A percentile compares a stretch with the other conserved stretches of the same genome.
Conservation (phyloP, 1,284 basidiomycete species). For the Fistulinella cinereoalba region DNA sequence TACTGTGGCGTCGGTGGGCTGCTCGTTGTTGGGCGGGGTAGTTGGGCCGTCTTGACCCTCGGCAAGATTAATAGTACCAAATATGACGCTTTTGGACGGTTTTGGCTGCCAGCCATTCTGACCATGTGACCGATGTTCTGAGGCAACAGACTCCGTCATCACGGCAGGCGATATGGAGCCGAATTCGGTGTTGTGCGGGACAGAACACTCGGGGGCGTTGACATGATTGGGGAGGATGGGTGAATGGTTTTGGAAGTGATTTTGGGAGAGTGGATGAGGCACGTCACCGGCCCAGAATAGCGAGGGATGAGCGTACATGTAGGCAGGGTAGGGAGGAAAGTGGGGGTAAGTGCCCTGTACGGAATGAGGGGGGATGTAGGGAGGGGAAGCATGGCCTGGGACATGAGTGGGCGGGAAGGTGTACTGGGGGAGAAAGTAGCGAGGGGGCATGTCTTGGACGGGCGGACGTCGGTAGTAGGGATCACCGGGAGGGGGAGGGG, state of each 20-base stretch:
- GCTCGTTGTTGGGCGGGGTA: constrained; percentile 18
- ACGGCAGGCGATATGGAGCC: constrained; percentile 16
- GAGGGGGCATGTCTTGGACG: constrained; percentile 23
- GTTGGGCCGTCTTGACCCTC: constrained; percentile 10
- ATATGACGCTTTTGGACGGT: constrained; percentile 35
- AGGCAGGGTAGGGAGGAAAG: constrained; percentile 33
- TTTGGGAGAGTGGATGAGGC: constrained; percentile 9
- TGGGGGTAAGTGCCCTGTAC: constrained; percentile 32
- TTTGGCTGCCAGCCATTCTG: constrained; percentile 10
- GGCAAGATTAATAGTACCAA: constrained; percentile 48
- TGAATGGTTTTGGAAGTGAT: constrained; percentile 21
- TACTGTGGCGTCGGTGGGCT: constrained; percentile 11
- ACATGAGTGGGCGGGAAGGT: constrained; percentile 23
- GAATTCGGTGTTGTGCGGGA: constrained; percentile 16
- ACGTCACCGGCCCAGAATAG: constrained; percentile 23
- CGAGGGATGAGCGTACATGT: constrained; percentile 29
- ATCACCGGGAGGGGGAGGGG: constrained; percentile 15
- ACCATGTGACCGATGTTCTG: constrained; percentile 2
- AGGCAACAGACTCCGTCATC: constrained; percentile 12
- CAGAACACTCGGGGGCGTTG: constrained; percentile 14
- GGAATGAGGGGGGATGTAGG: constrained; percentile 24
- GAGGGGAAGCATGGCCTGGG: constrained; percentile 30
- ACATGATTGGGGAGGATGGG: constrained; percentile 8
- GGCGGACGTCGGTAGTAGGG: constrained; percentile 15
- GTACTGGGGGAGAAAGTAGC: constrained; percentile 23